Conservation (phyloP, 2,329 filamentous ascomycete species). For the Neurospora sp. region DNA sequence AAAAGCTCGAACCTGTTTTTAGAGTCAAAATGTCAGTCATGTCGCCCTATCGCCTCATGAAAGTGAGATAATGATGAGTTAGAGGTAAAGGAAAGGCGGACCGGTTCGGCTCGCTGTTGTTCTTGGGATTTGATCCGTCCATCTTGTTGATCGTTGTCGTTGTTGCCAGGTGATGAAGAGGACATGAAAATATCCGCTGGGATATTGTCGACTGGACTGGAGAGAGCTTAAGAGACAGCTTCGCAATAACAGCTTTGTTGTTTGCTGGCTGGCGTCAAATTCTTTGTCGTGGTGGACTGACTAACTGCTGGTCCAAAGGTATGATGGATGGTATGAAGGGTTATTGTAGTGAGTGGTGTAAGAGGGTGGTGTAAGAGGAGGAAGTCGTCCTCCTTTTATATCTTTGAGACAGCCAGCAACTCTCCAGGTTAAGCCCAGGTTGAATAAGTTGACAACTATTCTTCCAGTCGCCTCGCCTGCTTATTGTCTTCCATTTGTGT, state of each 20-base stretch:
- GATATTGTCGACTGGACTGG: background rate
- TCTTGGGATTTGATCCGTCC: constrained; percentile 26
- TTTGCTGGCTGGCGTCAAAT: background rate
- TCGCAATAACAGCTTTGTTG: background rate
- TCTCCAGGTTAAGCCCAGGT: background rate
- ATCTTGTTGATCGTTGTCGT: constrained; percentile 21
- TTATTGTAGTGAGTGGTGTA: background rate
- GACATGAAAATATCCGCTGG: background rate
- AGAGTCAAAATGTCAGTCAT: background rate
- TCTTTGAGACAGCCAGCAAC: background rate
- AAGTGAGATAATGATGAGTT: background rate
- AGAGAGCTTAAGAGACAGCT: background rate
- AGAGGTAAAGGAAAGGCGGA: background rate
- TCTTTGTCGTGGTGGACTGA: background rate
- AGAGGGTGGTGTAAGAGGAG: background rate
- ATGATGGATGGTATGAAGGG: background rate
- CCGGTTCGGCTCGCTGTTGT: constrained; percentile 13
- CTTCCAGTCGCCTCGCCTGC: background rate
- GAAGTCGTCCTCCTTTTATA: background rate
- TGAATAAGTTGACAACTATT: background rate
- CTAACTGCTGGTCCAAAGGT: background rate
- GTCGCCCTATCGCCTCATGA: background rate
- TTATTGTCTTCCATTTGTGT: background rate
- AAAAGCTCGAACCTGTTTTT: constrained; percentile 78
- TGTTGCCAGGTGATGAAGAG: background rate